Percentiles rank a stretch among this genome's conserved stretches.
These are phyloP conservation scores for Psilocybe tampanensis DNA, from an alignment of 768 basidiomycete genomes.

Conservation along the genomic window DNA sequence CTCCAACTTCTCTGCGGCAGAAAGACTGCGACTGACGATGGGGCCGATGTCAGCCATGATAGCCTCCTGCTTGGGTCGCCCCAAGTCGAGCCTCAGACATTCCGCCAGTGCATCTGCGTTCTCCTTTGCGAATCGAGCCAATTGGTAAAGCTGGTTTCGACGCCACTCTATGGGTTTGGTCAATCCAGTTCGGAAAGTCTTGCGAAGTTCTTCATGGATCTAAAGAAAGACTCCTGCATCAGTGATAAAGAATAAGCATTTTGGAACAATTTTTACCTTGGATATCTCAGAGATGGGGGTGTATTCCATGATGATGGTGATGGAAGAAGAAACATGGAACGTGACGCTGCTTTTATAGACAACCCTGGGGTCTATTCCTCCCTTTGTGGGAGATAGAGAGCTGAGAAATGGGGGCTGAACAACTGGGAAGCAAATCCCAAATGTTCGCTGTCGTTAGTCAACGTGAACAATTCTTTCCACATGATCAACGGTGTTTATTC, in stretches of 20 bases:
- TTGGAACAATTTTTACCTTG: conserved; percentile 5
- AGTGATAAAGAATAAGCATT: background rate
- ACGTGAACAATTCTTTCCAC: too few relatives aligned
- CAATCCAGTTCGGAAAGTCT: conserved; percentile 52
- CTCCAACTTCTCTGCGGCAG: conserved; percentile 51
- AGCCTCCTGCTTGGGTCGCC: conserved; percentile 46
- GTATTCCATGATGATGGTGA: conserved; percentile 13
- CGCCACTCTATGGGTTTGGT: conserved; percentile 62
- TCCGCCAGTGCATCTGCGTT: conserved; percentile 55
- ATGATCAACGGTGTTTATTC: too few relatives aligned
- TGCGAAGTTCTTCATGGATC: conserved; percentile 38
- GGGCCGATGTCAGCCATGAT: conserved; percentile 46
- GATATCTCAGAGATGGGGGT: conserved; percentile 24
- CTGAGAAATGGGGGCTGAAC: background rate
- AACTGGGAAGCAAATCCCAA: background rate
- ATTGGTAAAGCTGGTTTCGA: conserved; percentile 62
- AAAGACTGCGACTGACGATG: conserved; percentile 43
- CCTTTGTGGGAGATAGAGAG: background rate
- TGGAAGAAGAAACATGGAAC: background rate
- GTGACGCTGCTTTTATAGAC: background rate
- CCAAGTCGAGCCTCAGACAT: conserved; percentile 50
- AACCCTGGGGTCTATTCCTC: background rate
- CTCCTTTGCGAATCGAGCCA: conserved; percentile 65
- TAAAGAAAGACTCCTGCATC: conserved; percentile 11
- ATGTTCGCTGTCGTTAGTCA: background rate